Evolutionary conservation across 2,329 filamentous ascomycete genomes (phyloP), one percentile per base, ranked within the genome.

Genomic region (Hypoxylon sp.): DNA sequence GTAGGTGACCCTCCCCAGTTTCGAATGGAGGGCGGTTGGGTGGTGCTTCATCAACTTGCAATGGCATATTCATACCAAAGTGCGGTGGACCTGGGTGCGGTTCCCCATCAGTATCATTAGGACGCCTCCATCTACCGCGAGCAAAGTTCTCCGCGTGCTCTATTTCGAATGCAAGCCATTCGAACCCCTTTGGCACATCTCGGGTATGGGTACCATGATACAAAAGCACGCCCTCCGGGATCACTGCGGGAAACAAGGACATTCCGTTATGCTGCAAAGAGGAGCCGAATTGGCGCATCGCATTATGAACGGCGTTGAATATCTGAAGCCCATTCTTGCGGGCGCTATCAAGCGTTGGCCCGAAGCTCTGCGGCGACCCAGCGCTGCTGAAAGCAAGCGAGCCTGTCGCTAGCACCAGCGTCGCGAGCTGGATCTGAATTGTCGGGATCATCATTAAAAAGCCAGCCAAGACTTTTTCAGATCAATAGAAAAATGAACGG

Each of bases 121-220:
- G 45, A 48, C 48, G 50, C 46, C 4, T 57, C 62, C 30, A 25
- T 53, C 54, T 23, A 43, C 54, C 48, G 16, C 76, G 75, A 0
- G 90, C 88, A 77, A 94, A 93, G 2, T 81, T 74, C 69, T 90
- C 81, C 0, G 91, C 89, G 76, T 94, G 91, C 71, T 94, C 91
- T 2, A 90, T 84, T 75, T 94, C 91, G 73, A 93, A 94, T 0
- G 91, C 91, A 1, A 94, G 81, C 90, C 91, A 93, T 71, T 93
- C 88, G 2, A 83, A 84, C 0, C 82, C 84, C 2, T 78, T 76
- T 0, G 91, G 83, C 0, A 82, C 79, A 1, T 83, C 76, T 0
- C 79, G 70, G 0, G 73, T 75, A 7, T 69, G 70, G 0, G 83
- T 84, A 11, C 91, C 91, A 73, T 94, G 91, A 71, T 93, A 92